Evolutionary conservation across 1,284 basidiomycete genomes (phyloP).

Genomic region (Tilletia horrida): DNA sequence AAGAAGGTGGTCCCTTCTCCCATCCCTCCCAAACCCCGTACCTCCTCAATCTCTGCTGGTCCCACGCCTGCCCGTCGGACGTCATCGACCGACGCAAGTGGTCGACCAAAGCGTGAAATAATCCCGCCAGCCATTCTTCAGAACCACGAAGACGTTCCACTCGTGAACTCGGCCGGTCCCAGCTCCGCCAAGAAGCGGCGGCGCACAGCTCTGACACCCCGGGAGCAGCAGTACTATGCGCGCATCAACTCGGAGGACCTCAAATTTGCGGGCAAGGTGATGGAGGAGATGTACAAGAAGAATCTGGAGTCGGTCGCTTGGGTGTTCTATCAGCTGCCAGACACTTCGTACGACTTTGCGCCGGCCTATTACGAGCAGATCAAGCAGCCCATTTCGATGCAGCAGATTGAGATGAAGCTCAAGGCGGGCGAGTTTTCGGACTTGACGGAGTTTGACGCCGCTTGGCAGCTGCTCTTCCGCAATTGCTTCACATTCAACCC

Average conservation of each 20-base stretch:
- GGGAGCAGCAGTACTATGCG: slow-evolving; percentile 63
- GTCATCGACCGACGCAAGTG: slow-evolving; percentile 60
- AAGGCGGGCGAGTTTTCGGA: slow-evolving; percentile 71
- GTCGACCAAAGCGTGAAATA: slow-evolving; percentile 93
- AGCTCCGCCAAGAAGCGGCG: slow-evolving; percentile 36
- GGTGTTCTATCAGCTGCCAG: slow-evolving; percentile 90
- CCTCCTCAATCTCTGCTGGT: slow-evolving; percentile 51
- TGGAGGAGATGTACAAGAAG: slow-evolving; percentile 72
- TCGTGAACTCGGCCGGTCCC: slow-evolving; percentile 27
- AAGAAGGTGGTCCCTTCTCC: slow-evolving; percentile 14
- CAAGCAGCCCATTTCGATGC: slow-evolving; percentile 84
- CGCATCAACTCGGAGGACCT: slow-evolving; percentile 74
- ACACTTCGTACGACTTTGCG: slow-evolving; percentile 71
- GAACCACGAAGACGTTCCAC: too few species aligned
- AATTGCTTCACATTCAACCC: slow-evolving; percentile 95
- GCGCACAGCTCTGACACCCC: slow-evolving; percentile 28
- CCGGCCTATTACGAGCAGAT: slow-evolving; percentile 83
- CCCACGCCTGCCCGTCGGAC: slow-evolving; percentile 52
- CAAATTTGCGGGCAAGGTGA: slow-evolving; percentile 72
- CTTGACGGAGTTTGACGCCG: slow-evolving; percentile 75
- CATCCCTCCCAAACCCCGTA: slow-evolving; percentile 32
- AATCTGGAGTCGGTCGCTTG: slow-evolving; percentile 70
- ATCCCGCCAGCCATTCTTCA: slow-evolving; percentile 66
- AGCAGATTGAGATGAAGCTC: slow-evolving; percentile 64
- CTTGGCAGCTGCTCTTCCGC: slow-evolving; percentile 87